A percentile compares a stretch with the other conserved stretches of the same genome.
These are phyloP conservation scores for Anthracocystis panici-leucophaei DNA, from an alignment of 1,284 basidiomycete genomes.

Conservation along the genomic window DNA sequence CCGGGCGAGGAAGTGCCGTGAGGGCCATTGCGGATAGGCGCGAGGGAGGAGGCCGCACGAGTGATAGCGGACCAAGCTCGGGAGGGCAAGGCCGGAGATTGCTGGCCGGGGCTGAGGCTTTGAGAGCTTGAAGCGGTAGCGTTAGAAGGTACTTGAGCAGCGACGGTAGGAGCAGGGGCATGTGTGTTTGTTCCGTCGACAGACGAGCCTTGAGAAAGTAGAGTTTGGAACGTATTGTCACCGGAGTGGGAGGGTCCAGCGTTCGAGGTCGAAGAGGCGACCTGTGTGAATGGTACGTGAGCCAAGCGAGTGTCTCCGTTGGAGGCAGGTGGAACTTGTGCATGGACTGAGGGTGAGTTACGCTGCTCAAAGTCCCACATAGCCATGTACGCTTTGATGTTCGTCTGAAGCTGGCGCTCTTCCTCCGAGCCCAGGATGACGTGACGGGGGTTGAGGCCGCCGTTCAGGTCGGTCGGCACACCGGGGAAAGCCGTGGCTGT, in stretches of 20 bases:
- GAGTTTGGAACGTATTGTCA: neutral
- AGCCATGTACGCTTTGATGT: conserved; percentile 9
- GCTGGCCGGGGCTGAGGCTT: neutral
- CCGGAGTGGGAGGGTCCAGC: neutral
- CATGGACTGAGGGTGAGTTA: neutral
- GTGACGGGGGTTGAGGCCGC: neutral
- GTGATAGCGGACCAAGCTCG: conserved; percentile 3
- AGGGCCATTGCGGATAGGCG: neutral
- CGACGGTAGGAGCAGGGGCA: neutral
- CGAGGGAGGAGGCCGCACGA: neutral
- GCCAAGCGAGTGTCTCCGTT: neutral
- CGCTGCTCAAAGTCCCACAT: neutral
- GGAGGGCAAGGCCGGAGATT: conserved; percentile 1
- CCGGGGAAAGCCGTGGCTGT: neutral
- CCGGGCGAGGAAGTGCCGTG: neutral
- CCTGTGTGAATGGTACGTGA: neutral
- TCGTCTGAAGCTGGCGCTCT: conserved; percentile 2
- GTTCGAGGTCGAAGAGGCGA: neutral
- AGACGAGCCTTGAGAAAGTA: neutral
- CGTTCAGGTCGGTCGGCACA: neutral
- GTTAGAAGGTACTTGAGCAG: neutral
- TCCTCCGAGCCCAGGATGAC: conserved; percentile 10
- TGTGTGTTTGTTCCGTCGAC: neutral
- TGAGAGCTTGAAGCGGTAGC: neutral
- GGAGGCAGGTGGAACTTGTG: neutral